These are phyloP conservation scores for Stephania cephalantha DNA, from an alignment of 164 flowering plant genomes.

Conservation along the genomic window DNA sequence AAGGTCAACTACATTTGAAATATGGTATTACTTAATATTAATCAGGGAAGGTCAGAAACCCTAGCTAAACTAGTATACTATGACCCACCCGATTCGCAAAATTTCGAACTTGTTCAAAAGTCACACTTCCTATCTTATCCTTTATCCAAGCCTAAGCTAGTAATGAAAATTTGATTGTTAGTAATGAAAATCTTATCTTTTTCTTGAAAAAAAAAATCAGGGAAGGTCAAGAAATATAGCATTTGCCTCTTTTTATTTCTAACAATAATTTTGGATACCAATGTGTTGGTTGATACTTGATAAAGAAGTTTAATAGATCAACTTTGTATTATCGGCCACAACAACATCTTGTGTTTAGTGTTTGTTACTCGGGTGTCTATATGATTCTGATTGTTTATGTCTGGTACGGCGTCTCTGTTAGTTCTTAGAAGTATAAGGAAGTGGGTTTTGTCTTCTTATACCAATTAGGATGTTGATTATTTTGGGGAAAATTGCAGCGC, in stretches of 20 bases:
- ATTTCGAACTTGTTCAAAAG: too few species aligned
- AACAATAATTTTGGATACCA: too few species aligned
- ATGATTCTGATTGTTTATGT: neutral
- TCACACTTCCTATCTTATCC: too few species aligned
- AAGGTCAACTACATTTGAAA: neutral
- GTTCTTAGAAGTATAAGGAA: neutral
- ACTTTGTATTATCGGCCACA: neutral
- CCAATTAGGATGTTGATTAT: neutral
- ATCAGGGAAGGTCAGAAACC: neutral
- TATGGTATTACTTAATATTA: too few species aligned
- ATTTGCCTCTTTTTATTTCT: too few species aligned
- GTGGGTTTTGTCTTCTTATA: neutral
- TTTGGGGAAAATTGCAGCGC: slow-evolving; percentile 19
- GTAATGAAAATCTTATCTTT: too few species aligned
- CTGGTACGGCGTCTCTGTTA: neutral
- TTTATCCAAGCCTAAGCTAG: too few species aligned
- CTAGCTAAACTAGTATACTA: neutral
- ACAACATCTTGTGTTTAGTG: neutral
- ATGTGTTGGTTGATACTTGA: neutral
- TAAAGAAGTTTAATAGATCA: too few species aligned
- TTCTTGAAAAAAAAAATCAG: too few species aligned
- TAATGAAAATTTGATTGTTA: too few species aligned
- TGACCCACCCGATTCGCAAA: neutral
- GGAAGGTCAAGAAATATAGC: too few species aligned
- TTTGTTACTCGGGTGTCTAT: neutral